phyloP scores from a whole-genome alignment of 208 protist genomes.

The Lotmaria passim region DNA sequence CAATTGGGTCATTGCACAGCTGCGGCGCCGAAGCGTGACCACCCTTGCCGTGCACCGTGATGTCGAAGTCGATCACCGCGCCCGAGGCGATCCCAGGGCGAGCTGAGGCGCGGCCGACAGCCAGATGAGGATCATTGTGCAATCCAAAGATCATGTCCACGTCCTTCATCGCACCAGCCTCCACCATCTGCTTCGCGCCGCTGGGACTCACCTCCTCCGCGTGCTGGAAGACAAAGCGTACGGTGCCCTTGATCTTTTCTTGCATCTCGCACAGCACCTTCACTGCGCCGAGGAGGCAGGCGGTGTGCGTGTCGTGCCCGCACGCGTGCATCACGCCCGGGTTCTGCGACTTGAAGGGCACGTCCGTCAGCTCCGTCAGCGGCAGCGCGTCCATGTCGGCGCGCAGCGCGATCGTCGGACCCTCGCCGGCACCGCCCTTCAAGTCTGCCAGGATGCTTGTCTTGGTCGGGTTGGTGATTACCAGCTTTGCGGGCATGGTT shows the following conservation, averaged over 20 bases:
- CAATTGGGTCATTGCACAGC: conserved; percentile 63
- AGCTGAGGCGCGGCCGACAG: conserved; percentile 15
- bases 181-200: conserved; percentile 56
- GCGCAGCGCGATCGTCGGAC: conserved; percentile 52
- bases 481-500: conserved; percentile 38
- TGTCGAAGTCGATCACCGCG: conserved; percentile 68
- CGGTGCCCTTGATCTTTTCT: conserved; percentile 57
- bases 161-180: conserved; percentile 49
- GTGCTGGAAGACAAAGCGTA: conserved; percentile 80
- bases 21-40: conserved; percentile 66
- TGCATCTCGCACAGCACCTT: conserved; percentile 48
- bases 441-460: conserved; percentile 51
- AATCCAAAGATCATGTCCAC: conserved; percentile 65
- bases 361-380: conserved; percentile 53
- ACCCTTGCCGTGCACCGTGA: conserved; percentile 59
- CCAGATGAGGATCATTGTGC: conserved; percentile 40
- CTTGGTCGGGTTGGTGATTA: conserved; percentile 40
- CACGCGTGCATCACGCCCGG: no score
- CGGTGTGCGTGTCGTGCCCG: no score
- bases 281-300: no score
- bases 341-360: no score
- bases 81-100: conserved; percentile 41
- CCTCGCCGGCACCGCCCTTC: conserved; percentile 42
- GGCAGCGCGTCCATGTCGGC: conserved; percentile 71
- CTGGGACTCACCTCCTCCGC: conserved; percentile 62